These are phyloP conservation scores for Arxiozyma slooffiae DNA, from an alignment of 1,139 yeast genomes.

Conservation along the genomic window DNA sequence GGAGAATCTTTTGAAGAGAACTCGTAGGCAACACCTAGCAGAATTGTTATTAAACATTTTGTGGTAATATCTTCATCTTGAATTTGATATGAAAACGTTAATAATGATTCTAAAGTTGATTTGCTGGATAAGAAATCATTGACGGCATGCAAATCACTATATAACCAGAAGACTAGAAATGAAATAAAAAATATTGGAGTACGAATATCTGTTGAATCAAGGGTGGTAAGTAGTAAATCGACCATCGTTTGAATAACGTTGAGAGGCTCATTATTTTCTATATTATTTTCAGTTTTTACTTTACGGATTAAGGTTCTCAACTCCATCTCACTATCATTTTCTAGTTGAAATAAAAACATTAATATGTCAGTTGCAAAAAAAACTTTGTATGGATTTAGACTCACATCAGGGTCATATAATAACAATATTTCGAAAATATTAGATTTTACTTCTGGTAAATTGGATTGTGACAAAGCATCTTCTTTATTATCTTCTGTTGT, in stretches of 20 bases:
- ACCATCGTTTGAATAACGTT: slow-evolving; percentile 71
- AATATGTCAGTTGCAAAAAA: slow-evolving; percentile 78
- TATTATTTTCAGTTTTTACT: slow-evolving; percentile 56
- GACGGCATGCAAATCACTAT: slow-evolving; percentile 67
- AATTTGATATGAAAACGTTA: slow-evolving; percentile 57
- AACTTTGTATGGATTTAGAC: slow-evolving; percentile 72
- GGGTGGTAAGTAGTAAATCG: slow-evolving; percentile 59
- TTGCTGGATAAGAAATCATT: slow-evolving; percentile 65
- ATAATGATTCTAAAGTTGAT: slow-evolving; percentile 54
- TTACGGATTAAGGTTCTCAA: slow-evolving; percentile 39
- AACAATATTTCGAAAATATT: slow-evolving; percentile 62
- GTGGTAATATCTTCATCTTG: slow-evolving; percentile 51
- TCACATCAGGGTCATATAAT: slow-evolving; percentile 67
- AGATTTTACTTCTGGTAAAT: slow-evolving; percentile 5
- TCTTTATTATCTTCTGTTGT: background rate
- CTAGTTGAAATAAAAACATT: slow-evolving; percentile 49
- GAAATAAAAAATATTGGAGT: slow-evolving; percentile 71
- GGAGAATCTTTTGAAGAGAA: slow-evolving; percentile 70
- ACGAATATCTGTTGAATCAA: slow-evolving; percentile 61
- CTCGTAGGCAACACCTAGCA: slow-evolving; percentile 74
- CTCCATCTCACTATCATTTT: slow-evolving; percentile 31
- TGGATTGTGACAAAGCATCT: background rate
- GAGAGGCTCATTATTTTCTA: slow-evolving; percentile 63
- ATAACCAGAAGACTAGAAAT: slow-evolving; percentile 68
- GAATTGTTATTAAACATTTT: slow-evolving; percentile 64